Conservation (phyloP, 139 green algal genomes). For the Tetradesmus lagerheimii region DNA sequence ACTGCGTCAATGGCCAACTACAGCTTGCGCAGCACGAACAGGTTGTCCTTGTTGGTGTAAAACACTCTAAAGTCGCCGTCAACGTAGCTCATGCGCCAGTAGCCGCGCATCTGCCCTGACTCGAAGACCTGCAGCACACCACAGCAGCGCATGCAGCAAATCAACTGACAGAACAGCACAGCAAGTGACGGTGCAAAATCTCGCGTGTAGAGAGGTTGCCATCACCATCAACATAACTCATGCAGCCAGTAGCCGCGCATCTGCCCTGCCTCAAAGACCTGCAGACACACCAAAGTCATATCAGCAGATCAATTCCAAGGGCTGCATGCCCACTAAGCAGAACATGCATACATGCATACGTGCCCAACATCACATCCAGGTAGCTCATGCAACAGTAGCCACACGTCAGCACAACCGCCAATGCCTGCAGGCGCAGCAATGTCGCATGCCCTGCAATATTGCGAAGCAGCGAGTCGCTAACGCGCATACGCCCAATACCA, state of each 20-base stretch:
- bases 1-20: not conserved
- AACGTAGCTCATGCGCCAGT: conserved; percentile 50
- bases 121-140: conserved; percentile 44
- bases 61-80: conserved; percentile 54
- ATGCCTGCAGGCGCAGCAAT: conserved; percentile 35
- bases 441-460: not conserved
- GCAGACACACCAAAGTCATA: not conserved
- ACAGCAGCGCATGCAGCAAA: not conserved
- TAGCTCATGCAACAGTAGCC: conserved; percentile 52
- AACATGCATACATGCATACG: no score
- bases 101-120: conserved; percentile 21
- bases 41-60: conserved; percentile 54
- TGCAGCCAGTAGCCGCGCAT: conserved; percentile 47
- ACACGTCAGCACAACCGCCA: not conserved
- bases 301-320: not conserved
- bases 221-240: conserved; percentile 51
- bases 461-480: no score
- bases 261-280: conserved; percentile 39
- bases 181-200: no score
- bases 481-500: not conserved
- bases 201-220: no score
- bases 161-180: not conserved
- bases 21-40: conserved; percentile 54
- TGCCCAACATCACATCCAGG: no score
- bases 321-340: no score